These are phyloP conservation scores for Friedmanniomyces simplex DNA, from an alignment of 495 filamentous ascomycete species.

Conservation along the genomic window DNA sequence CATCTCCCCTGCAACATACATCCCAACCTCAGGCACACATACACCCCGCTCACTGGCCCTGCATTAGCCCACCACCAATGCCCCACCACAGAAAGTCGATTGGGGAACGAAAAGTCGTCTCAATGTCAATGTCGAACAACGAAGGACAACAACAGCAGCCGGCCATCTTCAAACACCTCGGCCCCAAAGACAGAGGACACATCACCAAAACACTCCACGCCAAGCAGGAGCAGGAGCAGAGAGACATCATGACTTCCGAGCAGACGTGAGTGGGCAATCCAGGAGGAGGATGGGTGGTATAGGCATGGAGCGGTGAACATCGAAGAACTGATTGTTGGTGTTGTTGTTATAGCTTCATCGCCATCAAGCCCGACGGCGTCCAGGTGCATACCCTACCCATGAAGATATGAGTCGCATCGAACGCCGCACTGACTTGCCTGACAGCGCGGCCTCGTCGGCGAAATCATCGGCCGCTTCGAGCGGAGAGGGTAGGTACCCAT, in stretches of 20 bases:
- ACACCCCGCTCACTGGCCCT: too few species aligned
- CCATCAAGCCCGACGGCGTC: conserved; percentile 98
- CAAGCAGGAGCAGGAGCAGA: conserved; percentile 33
- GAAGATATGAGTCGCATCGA: conserved; percentile 24
- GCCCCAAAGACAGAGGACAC: conserved; percentile 38
- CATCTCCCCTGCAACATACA: background rate
- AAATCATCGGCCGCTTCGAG: conserved; percentile 97
- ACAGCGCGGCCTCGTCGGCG: conserved; percentile 89
- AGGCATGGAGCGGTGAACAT: conserved; percentile 4
- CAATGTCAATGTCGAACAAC: background rate
- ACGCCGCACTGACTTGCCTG: conserved; percentile 18
- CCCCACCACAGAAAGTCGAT: background rate
- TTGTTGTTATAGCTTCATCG: conserved; percentile 77
- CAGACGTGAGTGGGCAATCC: conserved; percentile 66
- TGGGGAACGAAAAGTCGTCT: background rate
- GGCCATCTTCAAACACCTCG: conserved; percentile 38
- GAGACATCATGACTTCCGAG: conserved; percentile 70
- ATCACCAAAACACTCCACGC: conserved; percentile 20
- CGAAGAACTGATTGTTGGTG: conserved; percentile 6
- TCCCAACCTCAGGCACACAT: background rate
- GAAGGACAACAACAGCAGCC: conserved; percentile 29
- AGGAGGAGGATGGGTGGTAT: background rate
- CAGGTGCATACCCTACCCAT: conserved; percentile 53
- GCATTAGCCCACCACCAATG: background rate
- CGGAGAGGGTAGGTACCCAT: conserved; percentile 75